These are phyloP conservation scores for Cystobasidium onofrii DNA, from an alignment of 768 basidiomycete species.

Conservation along the genomic window DNA sequence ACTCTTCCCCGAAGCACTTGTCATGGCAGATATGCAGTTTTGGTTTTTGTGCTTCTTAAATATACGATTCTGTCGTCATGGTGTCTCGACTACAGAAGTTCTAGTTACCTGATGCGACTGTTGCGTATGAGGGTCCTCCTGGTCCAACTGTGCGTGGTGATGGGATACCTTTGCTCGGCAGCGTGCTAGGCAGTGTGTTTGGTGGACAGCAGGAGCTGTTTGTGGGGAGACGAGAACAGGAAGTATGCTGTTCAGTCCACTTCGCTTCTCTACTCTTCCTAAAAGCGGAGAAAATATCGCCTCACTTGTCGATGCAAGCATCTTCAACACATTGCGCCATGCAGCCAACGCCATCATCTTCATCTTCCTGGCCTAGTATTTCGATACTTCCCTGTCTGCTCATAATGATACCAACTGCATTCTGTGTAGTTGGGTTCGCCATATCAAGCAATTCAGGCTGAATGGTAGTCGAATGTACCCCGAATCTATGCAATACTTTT, in stretches of 20 bases:
- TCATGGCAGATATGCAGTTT: too few relatives aligned
- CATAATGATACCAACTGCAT: slow-evolving; percentile 2
- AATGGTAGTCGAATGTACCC: slow-evolving; percentile 58
- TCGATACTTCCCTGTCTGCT: slow-evolving; percentile 9
- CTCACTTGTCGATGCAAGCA: slow-evolving; percentile 32
- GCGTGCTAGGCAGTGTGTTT: neutral
- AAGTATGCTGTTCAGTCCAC: too few relatives aligned
- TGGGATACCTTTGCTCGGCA: neutral
- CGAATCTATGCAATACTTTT: slow-evolving; percentile 73
- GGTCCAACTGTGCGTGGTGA: neutral
- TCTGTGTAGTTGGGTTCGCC: neutral
- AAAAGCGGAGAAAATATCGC: too few relatives aligned
- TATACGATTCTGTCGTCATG: too few relatives aligned
- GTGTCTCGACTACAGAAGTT: too few relatives aligned
- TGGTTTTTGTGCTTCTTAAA: too few relatives aligned
- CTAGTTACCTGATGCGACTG: neutral
- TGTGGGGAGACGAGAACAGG: too few relatives aligned
- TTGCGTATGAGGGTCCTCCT: neutral
- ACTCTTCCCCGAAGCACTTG: too few relatives aligned
- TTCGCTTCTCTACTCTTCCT: too few relatives aligned
- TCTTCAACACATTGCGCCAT: slow-evolving; percentile 36
- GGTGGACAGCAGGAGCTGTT: neutral
- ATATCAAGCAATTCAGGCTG: slow-evolving; percentile 39
- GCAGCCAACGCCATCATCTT: slow-evolving; percentile 30
- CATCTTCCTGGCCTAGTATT: neutral